Evolutionary conservation across 768 basidiomycete species (phyloP).

Genomic region (Chalciporus chontae): DNA sequence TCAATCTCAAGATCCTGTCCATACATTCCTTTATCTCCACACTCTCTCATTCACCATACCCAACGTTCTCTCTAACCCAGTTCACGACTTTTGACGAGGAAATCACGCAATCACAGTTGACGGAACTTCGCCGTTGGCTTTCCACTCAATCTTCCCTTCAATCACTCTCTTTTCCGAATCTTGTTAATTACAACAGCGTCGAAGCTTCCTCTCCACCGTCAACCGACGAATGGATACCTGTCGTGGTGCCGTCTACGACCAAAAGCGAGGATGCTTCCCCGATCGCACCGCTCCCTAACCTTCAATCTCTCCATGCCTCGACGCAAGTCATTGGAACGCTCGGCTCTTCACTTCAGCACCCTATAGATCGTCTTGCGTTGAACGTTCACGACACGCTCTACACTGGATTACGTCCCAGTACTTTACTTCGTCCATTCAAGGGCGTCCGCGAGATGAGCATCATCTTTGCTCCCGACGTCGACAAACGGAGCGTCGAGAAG

Average conservation of each 20-base stretch:
- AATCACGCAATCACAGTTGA: slow-evolving; percentile 21
- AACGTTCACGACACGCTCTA: slow-evolving; percentile 28
- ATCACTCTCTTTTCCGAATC: slow-evolving; percentile 26
- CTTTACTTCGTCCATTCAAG: slow-evolving; percentile 22
- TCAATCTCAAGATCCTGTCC: slow-evolving; percentile 25
- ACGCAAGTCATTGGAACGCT: slow-evolving; percentile 22
- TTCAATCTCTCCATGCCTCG: slow-evolving; percentile 26
- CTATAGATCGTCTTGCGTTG: slow-evolving; percentile 21
- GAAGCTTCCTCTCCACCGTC: not conserved
- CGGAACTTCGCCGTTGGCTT: slow-evolving; percentile 22
- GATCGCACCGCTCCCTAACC: slow-evolving; percentile 19
- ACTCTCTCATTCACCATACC: slow-evolving; percentile 16
- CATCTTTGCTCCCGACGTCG: slow-evolving; percentile 30
- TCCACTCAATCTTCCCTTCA: slow-evolving; percentile 23
- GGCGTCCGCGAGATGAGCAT: slow-evolving; percentile 30
- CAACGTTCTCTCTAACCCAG: slow-evolving; percentile 21
- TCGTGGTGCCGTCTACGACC: not conserved
- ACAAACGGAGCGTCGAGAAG: slow-evolving; percentile 31
- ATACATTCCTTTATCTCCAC: slow-evolving; percentile 24
- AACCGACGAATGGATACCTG: slow-evolving; percentile 10
- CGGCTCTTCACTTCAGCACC: slow-evolving; percentile 12
- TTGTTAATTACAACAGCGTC: slow-evolving; percentile 12
- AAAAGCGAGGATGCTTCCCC: not conserved
- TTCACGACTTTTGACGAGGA: slow-evolving; percentile 27
- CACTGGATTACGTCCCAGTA: slow-evolving; percentile 27